Base-by-base conservation (phyloP, 177 flowering plant species). In the Vitis hybrid region DNA sequence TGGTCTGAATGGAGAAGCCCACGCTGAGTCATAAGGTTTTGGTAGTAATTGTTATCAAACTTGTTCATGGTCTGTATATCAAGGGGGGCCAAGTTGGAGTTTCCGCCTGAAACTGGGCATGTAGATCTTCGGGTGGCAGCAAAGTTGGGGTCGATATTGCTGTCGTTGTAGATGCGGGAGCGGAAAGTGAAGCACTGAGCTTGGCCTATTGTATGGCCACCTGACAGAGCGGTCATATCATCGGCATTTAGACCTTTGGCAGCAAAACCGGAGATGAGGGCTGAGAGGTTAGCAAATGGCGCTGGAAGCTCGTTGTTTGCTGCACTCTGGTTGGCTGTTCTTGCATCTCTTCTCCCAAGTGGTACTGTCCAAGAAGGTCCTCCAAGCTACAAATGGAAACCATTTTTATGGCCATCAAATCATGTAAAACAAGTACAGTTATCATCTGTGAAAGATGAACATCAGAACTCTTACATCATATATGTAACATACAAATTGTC, bases 1-100 rank as follows among this genome's bases (percentile, higher is more conserved):
- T 87, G 90, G 55, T 87, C 90, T 0, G 90, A 87, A 53, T 79
- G 83, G 18, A 87, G 78, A 11, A 87, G 78, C 3, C 88, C 90
- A 2, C 79, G 79, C 8, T 61, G 59, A 16, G 34, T 65, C 45
- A 79, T 61, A 0, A 87, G 71, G 67, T 79, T 72, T 50, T 22
- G 59, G 67, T 77, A 87, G 73, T 85, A 85, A 31, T 57, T 73
- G 68, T 79, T 82, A 52, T 82, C 87, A 39, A 88, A 85, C 3
- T 29, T 63, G 53, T 3, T 49, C 1, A 79, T 68, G 0, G 86
- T 81, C 16, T 29, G 70, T 34, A 34, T 34, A 56, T 88, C 92
- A 1, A 88, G 77, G 0, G 87, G 83, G 1, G 84, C 86, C 3
- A 85, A 51, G 61, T 82, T 86, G 68, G 29, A 16, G 64, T 83